Evolutionary conservation across 2,329 filamentous ascomycete species (phyloP).

Genomic region (Elsinoe fawcettii): DNA sequence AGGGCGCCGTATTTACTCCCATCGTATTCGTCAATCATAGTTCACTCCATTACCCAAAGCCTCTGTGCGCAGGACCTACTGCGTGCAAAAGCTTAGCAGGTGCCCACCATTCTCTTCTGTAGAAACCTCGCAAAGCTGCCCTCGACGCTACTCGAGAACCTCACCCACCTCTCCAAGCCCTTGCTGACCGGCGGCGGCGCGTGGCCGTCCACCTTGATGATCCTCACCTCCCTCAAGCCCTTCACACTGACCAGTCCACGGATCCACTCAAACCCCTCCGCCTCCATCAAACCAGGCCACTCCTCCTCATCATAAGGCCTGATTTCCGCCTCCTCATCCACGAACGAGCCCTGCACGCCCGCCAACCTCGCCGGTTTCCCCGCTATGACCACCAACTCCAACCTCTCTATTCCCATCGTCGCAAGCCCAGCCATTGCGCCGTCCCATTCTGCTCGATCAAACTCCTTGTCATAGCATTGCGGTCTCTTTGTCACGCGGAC

Average conservation of each 20-base stretch:
- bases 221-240: constrained; percentile 43
- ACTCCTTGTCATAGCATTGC: constrained; percentile 47
- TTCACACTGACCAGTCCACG: constrained; percentile 46
- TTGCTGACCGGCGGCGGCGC: constrained; percentile 46
- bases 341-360: constrained; percentile 21
- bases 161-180: constrained; percentile 51
- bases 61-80: background rate
- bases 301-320: constrained; percentile 7
- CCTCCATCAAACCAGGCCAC: constrained; percentile 25
- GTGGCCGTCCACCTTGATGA: constrained; percentile 48
- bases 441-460: constrained; percentile 49
- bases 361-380: constrained; percentile 37
- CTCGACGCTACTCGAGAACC: constrained; percentile 54
- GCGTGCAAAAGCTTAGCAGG: background rate
- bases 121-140: constrained; percentile 49
- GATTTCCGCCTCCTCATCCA: constrained; percentile 5
- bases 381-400: constrained; percentile 49
- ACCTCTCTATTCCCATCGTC: constrained; percentile 30
- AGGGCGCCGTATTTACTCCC: background rate
- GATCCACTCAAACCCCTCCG: constrained; percentile 51
- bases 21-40: background rate
- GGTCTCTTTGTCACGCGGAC: constrained; percentile 51
- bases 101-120: constrained; percentile 29
- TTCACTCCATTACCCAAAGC: background rate
- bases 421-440: constrained; percentile 45